Evolutionary conservation across 306 rosid species (phyloP), one percentile per base, ranked within the genome.

Genomic region (Amphicarpaea edgeworthii): DNA sequence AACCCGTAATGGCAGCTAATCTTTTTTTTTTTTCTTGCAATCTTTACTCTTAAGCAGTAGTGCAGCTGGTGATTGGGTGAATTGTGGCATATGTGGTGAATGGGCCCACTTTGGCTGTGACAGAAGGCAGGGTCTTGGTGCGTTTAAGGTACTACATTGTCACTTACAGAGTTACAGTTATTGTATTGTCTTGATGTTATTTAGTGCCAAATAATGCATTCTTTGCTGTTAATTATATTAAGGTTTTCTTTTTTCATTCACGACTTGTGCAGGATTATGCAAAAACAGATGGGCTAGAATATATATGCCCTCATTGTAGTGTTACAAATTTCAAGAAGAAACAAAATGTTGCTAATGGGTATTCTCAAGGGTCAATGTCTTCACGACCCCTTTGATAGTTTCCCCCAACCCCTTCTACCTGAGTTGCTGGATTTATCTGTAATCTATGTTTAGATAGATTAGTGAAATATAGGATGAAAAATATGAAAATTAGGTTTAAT

Each of bases 1-100:
- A 49, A 23, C 58, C 53, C 14, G 23, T 50, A 42, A 64, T 32
- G 38, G 37, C 21, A 28, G 63, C 68, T 40, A 41, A 28, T 76
- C 17, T 50, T 62, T 49, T 62, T 19, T 37, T 23, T 30, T 73
- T 63, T 28, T 60, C 77, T 75, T 49, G 72, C 66, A 60, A 72
- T 53, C 28, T 19, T 60, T 73, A 61, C 70, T 61, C 53, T 81
- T 80, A 62, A 81, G 77, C 97, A 96, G 99, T 96, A 96, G 99
- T n/a, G 99, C 99, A 68, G 96, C 98, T 19, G 99, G 99, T 78
- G 99, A 96, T 77, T 96, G 99, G 99, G 99, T 96, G 72, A 96
- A 96, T 82, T 96, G 99, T 55, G 99, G 99, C 65, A 92, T 96
- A 80, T 96, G 99, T 82, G 99, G 99, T 10, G 99, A 96, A 88